Evolutionary conservation across 176 grass and related monocot species (phyloP).

Genomic region (Aegilops tauschii): DNA sequence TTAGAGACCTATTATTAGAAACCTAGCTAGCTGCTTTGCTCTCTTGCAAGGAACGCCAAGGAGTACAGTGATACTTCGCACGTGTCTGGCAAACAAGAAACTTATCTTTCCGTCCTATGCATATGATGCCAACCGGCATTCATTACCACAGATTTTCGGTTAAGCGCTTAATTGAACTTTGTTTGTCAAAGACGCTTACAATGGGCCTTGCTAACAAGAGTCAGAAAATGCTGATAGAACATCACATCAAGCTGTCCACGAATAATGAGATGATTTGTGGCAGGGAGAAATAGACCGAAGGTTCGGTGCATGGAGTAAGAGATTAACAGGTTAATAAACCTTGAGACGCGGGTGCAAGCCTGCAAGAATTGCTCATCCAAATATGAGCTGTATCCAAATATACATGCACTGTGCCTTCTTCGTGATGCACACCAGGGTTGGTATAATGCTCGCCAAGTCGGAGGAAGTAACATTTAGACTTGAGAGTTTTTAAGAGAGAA

Average conservation of each 20-base stretch:
- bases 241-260: not conserved
- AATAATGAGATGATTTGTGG: not conserved
- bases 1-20: not conserved
- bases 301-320: too few species aligned
- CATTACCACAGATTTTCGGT: not conserved
- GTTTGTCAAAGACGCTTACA: not conserved
- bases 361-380: too few species aligned
- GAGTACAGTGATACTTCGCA: not conserved
- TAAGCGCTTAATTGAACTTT: not conserved
- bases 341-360: too few species aligned
- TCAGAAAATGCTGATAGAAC: not conserved
- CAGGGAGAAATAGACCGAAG: too few species aligned
- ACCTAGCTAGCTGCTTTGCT: not conserved
- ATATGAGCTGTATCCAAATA: too few species aligned
- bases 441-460: too few species aligned
- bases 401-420: too few species aligned
- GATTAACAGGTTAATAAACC: too few species aligned
- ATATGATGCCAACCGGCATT: not conserved
- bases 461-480: too few species aligned
- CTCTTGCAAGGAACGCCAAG: constrained; percentile 25
- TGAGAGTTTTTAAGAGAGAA: too few species aligned
- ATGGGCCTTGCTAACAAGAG: not conserved
- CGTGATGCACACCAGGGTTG: too few species aligned
- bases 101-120: not conserved
- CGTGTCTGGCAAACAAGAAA: not conserved